Evolutionary conservation across 495 filamentous ascomycete species (phyloP).

Genomic region (Penicillium subrubescens): DNA sequence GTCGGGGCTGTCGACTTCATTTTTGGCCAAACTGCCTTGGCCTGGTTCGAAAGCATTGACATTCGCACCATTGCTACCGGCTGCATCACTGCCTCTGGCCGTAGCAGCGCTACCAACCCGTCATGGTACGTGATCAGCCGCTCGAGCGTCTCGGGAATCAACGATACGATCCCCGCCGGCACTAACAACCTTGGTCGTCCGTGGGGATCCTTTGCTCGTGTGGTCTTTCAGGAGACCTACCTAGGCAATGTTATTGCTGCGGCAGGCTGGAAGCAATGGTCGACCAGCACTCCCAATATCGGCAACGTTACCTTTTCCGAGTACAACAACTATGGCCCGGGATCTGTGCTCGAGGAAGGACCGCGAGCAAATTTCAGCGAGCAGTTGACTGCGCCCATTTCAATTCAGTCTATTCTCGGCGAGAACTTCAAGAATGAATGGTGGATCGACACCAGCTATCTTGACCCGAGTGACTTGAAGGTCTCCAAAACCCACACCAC

Average conservation of each 20-base stretch:
- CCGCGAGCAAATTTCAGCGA: not conserved
- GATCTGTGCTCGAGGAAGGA: constrained; percentile 6
- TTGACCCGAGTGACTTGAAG: constrained; percentile 1
- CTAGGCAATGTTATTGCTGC: constrained; percentile 55
- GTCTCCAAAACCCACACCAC: not conserved
- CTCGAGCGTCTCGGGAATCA: not conserved
- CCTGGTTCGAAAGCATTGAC: constrained; percentile 1
- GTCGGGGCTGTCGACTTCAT: constrained; percentile 15
- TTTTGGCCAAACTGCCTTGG: constrained; percentile 18
- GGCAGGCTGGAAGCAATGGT: constrained; percentile 53
- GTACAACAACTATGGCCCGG: constrained; percentile 21
- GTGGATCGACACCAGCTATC: constrained; percentile 1
- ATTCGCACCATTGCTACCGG: constrained; percentile 4
- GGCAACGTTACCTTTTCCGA: constrained; percentile 21
- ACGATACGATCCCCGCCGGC: not conserved
- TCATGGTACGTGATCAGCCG: constrained; percentile 5
- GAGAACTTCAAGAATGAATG: constrained; percentile 3
- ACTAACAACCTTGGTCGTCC: constrained; percentile 54
- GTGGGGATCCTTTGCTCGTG: constrained; percentile 59
- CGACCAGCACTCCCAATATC: constrained; percentile 15
- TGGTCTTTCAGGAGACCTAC: constrained; percentile 57
- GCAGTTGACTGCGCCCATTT: not conserved
- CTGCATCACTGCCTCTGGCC: constrained; percentile 1
- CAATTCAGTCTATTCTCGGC: not conserved
- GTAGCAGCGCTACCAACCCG: not conserved